Percentiles rank a stretch among this genome's conserved stretches.
These are phyloP conservation scores for Pilaira anomala DNA, from an alignment of 192 early-diverging fungal genomes.

Conservation along the genomic window DNA sequence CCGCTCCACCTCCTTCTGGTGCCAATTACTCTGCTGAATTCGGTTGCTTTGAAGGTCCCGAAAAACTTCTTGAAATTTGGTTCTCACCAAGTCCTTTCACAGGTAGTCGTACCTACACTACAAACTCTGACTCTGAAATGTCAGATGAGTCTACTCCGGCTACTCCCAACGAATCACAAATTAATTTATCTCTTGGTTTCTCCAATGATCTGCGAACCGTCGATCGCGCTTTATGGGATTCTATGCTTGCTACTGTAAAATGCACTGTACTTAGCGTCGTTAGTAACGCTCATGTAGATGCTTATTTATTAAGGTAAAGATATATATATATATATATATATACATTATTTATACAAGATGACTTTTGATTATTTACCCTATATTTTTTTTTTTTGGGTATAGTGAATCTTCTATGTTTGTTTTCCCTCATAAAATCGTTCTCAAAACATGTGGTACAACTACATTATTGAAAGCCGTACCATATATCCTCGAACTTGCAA, in stretches of 20 bases:
- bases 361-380: not conserved
- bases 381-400: not conserved
- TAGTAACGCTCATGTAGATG: slow-evolving; percentile 77
- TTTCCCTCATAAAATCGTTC: slow-evolving; percentile 89
- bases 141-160: slow-evolving; percentile 23
- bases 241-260: slow-evolving; percentile 91
- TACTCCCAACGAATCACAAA: slow-evolving; percentile 14
- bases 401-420: slow-evolving; percentile 98
- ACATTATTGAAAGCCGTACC: slow-evolving; percentile 88
- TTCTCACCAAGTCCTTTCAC: slow-evolving; percentile 56
- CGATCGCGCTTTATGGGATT: slow-evolving; percentile 77
- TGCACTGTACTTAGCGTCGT: slow-evolving; percentile 88
- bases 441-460: slow-evolving; percentile 98
- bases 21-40: slow-evolving; percentile 36
- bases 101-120: no score
- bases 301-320: slow-evolving; percentile 80
- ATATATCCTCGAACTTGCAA: slow-evolving; percentile 80
- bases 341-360: slow-evolving; percentile 1
- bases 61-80: slow-evolving; percentile 98
- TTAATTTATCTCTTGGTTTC: slow-evolving; percentile 14
- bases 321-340: no score
- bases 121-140: slow-evolving; percentile 20
- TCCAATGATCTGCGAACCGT: slow-evolving; percentile 55
- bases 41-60: slow-evolving; percentile 91
- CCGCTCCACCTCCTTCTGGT: slow-evolving; percentile 30